Evolutionary conservation across 1,139 yeast species (phyloP), one percentile per base, ranked within the genome.

Genomic region (Candida sp.): DNA sequence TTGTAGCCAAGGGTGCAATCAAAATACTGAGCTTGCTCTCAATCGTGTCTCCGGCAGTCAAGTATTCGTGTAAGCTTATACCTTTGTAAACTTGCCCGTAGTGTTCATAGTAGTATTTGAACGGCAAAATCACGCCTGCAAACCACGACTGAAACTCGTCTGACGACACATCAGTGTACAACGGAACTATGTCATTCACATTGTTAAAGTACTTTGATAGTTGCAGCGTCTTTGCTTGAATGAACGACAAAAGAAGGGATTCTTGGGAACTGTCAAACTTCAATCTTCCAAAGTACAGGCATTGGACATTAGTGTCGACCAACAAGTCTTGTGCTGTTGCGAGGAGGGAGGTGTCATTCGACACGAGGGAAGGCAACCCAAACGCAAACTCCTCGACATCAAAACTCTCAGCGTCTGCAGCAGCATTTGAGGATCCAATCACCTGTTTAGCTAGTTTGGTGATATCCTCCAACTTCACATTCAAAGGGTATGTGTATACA

Each of bases 101-200:
- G 45, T 64, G 63, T 28, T 55, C 61, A 68, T 72, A 67, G 52
- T 67, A 76, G 54, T 68, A 70, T 35, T 56, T 51, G 54, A 57
- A 75, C 1, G 78, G 78, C 31, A 51, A 44, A 7, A 73, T 55
- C 3, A 67, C 41, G 0, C 75, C 75, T 4, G 54, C 40, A 41
- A 55, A 59, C 80, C 80, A 76, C 3, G 50, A 31, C 1, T 54
- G 37, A 54, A 69, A 70, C 9, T 63, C 64, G 2, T 49, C 55
- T 44, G 58, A 57, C 1, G 54, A 55, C 4, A 54, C 47, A 37
- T 63, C 48, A 1, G 54, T 51, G 42, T 63, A 68, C 5, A 66
- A 54, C 5, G 61, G 59, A 0, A 51, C 33, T 23, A 63, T 55
- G 3, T 47, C 52, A 4, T 55, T 57, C 4, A 65, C 46, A 30